phyloP scores from a whole-genome alignment of 306 rosid species.

The Malus fusca region DNA sequence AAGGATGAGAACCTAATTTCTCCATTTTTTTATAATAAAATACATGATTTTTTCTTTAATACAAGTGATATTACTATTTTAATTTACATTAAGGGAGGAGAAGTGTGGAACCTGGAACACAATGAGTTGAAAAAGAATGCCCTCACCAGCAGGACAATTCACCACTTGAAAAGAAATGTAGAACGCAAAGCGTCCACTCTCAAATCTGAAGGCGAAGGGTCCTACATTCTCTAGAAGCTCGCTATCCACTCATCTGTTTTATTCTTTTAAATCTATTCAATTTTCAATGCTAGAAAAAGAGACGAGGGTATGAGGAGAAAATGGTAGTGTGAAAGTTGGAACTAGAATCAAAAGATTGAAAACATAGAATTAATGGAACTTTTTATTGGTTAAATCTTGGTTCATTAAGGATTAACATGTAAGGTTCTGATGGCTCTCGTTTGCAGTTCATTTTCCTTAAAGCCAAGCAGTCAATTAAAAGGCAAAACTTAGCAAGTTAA shows the following conservation, averaged over 20 bases:
- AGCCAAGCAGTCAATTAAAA: background rate
- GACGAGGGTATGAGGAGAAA: background rate
- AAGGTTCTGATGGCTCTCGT: background rate
- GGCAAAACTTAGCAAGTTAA: background rate
- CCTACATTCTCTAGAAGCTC: background rate
- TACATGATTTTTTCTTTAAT: background rate
- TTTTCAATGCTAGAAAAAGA: too few species aligned
- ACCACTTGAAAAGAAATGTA: too few species aligned
- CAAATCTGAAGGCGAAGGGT: background rate
- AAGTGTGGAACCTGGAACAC: background rate
- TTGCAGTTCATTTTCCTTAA: background rate
- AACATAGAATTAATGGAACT: background rate
- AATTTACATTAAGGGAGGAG: too few species aligned
- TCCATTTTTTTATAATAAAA: too few species aligned
- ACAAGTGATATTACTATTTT: background rate
- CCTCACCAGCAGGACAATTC: background rate
- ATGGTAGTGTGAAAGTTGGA: background rate
- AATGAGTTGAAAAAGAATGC: background rate
- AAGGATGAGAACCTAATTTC: too few species aligned
- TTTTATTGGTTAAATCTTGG: background rate
- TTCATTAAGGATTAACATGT: background rate
- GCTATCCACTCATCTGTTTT: background rate
- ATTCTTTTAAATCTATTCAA: too few species aligned
- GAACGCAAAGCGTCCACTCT: background rate
- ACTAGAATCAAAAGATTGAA: background rate